phyloP scores from a whole-genome alignment of 129 eudicot species.

The Artemisia argyi region DNA sequence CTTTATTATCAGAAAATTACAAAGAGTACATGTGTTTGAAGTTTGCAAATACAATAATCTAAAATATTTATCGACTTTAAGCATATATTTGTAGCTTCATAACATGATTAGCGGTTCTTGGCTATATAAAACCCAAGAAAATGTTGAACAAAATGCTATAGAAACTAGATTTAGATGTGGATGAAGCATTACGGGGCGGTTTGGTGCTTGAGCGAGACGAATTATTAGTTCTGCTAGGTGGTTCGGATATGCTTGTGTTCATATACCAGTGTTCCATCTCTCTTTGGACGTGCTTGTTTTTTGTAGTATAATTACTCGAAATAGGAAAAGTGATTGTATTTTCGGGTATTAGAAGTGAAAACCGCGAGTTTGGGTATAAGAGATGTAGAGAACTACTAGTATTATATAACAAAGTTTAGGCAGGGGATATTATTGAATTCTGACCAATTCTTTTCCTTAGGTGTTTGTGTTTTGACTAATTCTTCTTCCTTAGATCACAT shows the following conservation, averaged over 20 bases:
- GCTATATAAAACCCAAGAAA: slow-evolving; percentile 25
- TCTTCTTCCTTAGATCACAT: slow-evolving; percentile 10
- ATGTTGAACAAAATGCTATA: slow-evolving; percentile 17
- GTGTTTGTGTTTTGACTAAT: slow-evolving; percentile 19
- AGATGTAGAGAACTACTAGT: not conserved
- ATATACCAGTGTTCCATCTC: not conserved
- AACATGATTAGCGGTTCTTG: not conserved
- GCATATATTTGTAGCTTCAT: no score
- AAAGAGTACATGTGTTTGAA: no score
- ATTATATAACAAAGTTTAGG: slow-evolving; percentile 4
- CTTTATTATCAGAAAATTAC: not conserved
- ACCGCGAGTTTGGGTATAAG: not conserved
- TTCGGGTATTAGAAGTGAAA: not conserved
- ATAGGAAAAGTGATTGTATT: slow-evolving; percentile 8
- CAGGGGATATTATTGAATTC: slow-evolving; percentile 10
- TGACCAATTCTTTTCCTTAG: slow-evolving; percentile 20
- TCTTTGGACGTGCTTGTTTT: slow-evolving; percentile 12
- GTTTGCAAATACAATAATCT: no score
- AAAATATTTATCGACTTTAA: no score
- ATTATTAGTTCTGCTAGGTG: no score
- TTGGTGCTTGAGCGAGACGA: not conserved
- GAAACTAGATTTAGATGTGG: slow-evolving; percentile 18
- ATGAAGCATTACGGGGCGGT: slow-evolving; percentile 8
- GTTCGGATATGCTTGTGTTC: not conserved
- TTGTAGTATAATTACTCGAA: slow-evolving; percentile 8